Conservation (phyloP, 139 green algal genomes). For the Volvox africanus region DNA sequence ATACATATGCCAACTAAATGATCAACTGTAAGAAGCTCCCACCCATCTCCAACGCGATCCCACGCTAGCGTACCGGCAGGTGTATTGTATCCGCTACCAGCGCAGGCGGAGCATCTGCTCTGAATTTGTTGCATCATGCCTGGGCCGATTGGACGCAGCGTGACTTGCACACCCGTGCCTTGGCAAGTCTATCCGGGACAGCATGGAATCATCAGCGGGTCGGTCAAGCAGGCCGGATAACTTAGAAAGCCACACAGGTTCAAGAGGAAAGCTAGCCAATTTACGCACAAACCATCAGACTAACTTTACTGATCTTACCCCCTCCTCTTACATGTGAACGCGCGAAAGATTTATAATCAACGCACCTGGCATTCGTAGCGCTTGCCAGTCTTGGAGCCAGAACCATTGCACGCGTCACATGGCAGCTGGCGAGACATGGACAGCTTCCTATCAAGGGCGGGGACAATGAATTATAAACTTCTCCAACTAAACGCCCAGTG, state of each 20-base stretch:
- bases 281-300: no score
- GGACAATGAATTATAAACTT: background rate
- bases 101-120: constrained; percentile 87
- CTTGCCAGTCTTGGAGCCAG: constrained; percentile 92
- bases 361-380: constrained; percentile 80
- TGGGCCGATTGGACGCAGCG: constrained; percentile 92
- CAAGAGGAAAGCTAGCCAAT: no score
- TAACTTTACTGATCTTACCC: no score
- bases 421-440: constrained; percentile 92
- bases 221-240: no score
- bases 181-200: constrained; percentile 76
- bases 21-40: no score
- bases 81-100: constrained; percentile 79
- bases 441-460: constrained; percentile 84
- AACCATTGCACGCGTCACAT: constrained; percentile 90
- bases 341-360: no score
- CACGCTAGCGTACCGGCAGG: no score
- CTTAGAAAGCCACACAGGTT: no score
- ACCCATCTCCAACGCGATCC: no score
- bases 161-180: constrained; percentile 90
- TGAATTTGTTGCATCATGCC: constrained; percentile 99
- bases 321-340: no score
- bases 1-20: no score
- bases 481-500: background rate
- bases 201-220: no score